These are phyloP conservation scores for Panicum virgatum DNA, from an alignment of 202 grass and related monocot species.

Conservation along the genomic window DNA sequence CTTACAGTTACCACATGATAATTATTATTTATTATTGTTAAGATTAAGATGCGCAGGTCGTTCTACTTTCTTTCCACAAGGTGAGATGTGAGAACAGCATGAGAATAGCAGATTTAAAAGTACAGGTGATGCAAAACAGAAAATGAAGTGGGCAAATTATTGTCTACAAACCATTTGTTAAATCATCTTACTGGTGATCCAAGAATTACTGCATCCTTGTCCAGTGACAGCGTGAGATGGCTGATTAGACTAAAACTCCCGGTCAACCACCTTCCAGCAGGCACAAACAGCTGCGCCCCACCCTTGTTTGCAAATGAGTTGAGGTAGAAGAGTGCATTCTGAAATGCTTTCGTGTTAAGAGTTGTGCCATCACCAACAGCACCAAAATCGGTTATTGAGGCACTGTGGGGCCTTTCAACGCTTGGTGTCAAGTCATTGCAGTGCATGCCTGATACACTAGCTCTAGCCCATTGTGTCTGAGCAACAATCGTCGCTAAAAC, in stretches of 20 bases:
- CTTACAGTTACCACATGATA: neutral
- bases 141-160: neutral
- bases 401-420: slow-evolving; percentile 66
- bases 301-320: slow-evolving; percentile 78
- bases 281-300: slow-evolving; percentile 77
- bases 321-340: slow-evolving; percentile 87
- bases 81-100: neutral
- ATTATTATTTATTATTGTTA: neutral
- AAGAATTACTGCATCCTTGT: slow-evolving; percentile 77
- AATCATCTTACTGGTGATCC: slow-evolving; percentile 72
- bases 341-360: slow-evolving; percentile 82
- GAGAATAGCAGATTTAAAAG: neutral
- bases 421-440: slow-evolving; percentile 64
- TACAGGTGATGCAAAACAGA: neutral
- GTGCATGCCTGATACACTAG: slow-evolving; percentile 45
- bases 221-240: slow-evolving; percentile 78
- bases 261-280: slow-evolving; percentile 82
- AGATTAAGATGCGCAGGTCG: neutral
- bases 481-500: slow-evolving; percentile 35
- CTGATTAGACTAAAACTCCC: slow-evolving; percentile 84
- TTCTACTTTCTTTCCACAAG: neutral
- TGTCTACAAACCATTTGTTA: neutral
- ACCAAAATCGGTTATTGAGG: slow-evolving; percentile 72
- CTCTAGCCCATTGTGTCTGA: slow-evolving; percentile 34
- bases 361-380: slow-evolving; percentile 75